A percentile compares a stretch with the other conserved stretches of the same genome.
Evolutionary conservation across 2,329 filamentous ascomycete species (phyloP).

Genomic region (Parastagonospora avenae): DNA sequence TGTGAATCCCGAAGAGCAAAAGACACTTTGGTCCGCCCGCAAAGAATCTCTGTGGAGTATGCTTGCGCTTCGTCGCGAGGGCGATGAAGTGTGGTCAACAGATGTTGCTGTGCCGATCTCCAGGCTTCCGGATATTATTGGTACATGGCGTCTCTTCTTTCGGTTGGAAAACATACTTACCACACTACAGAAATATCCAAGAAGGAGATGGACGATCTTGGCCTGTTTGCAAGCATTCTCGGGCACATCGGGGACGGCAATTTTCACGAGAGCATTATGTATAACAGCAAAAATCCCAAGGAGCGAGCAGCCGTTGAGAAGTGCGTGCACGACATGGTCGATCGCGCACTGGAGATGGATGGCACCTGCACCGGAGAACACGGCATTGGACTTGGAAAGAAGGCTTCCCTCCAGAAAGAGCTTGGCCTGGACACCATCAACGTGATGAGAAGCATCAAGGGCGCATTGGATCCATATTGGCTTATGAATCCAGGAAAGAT

Average conservation of each 20-base stretch:
- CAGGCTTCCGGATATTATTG: slow-evolving; percentile 65
- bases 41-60: slow-evolving; percentile 68
- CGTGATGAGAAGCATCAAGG: slow-evolving; percentile 84
- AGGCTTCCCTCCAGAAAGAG: slow-evolving; percentile 77
- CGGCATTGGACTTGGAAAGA: slow-evolving; percentile 85
- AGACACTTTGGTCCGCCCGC: slow-evolving; percentile 64
- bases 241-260: slow-evolving; percentile 94
- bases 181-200: slow-evolving; percentile 74
- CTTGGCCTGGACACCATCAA: slow-evolving; percentile 79
- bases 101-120: slow-evolving; percentile 67
- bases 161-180: slow-evolving; percentile 12
- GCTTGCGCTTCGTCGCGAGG: slow-evolving; percentile 60
- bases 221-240: slow-evolving; percentile 83
- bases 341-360: slow-evolving; percentile 90
- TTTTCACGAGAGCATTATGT: slow-evolving; percentile 93
- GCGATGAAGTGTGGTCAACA: slow-evolving; percentile 65
- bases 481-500: slow-evolving; percentile 94
- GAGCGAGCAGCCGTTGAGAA: slow-evolving; percentile 78
- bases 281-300: slow-evolving; percentile 70
- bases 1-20: slow-evolving; percentile 58
- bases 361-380: slow-evolving; percentile 92
- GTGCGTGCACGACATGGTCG: slow-evolving; percentile 88
- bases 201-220: slow-evolving; percentile 84
- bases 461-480: slow-evolving; percentile 82
- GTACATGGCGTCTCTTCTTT: slow-evolving; percentile 36